Evolutionary conservation across 2,329 filamentous ascomycete species (phyloP), one percentile per base, ranked within the genome.

Genomic region (Beauveria caledonica): DNA sequence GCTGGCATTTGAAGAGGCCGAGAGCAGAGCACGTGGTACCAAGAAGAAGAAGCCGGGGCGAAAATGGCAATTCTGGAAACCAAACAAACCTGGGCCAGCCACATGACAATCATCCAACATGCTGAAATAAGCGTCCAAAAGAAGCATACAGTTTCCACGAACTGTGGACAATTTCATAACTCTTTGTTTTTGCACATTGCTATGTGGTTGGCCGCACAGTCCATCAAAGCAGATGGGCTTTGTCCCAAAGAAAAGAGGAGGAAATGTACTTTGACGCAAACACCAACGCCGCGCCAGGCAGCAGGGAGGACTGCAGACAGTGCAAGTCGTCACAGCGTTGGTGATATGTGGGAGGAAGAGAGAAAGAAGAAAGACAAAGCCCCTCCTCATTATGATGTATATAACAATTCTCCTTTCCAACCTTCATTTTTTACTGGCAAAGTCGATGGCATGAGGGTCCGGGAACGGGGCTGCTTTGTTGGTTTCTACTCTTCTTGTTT

Each of bases 41-140:
- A 88, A 86, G 71, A 78, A 84, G 42, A 89, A 86, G 70, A 82
- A 88, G 33, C 74, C 92, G 42, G 88, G 89, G 70, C 86, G 87
- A 56, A 80, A 92, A 76, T 85, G 91, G 80, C 85, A 87, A 66
- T 92, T 92, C 71, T 92, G 88, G 88, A 90, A 88, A 73, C 77
- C 79, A 10, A 85, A 80, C 68, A 80, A 80, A 63, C 70, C 75
- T 42, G 65, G 62, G 3, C 62, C 68, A 39, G 58, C 72, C 40
- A 65, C 66, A n/a, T 71, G 66, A 66, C 46, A 36, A 54, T 55
- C 50, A 55, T 46, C 58, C 42, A 55, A 61, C n/a, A 36, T 13
- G 19, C 25, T 51, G 19, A 58, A 53, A 33, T 23, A 29, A 50
- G 36, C 2, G 17, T 45, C 19, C 17, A 49, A 49, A 50, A 42